A percentile compares a stretch with the other conserved stretches of the same genome.
Evolutionary conservation across 1,139 yeast species (phyloP).

Genomic region (Lodderomyces parapsilosis): DNA sequence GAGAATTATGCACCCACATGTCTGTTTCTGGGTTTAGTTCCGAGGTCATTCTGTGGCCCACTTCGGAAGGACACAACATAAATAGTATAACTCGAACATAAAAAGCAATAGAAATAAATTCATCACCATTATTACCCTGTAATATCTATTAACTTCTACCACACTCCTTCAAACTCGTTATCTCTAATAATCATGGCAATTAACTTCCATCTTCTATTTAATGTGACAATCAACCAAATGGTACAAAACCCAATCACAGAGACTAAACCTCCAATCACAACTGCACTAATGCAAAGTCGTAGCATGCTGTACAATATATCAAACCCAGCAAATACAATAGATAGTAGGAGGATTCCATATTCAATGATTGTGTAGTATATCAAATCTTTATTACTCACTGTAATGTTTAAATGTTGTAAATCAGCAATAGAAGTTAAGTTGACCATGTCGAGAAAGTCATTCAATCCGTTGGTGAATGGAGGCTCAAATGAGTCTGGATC

Average conservation of each 20-base stretch:
- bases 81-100: too few species aligned
- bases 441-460: constrained; percentile 13
- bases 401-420: background rate
- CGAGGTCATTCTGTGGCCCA: too few species aligned
- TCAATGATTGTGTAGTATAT: constrained; percentile 9
- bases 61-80: too few species aligned
- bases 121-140: too few species aligned
- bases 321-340: constrained; percentile 18
- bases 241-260: constrained; percentile 12
- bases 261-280: constrained; percentile 17
- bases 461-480: constrained; percentile 25
- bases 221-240: constrained; percentile 16
- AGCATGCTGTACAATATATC: constrained; percentile 22
- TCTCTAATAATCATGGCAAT: constrained; percentile 12
- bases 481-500: constrained; percentile 29
- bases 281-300: constrained; percentile 18
- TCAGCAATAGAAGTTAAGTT: background rate
- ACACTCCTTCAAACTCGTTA: constrained; percentile 13
- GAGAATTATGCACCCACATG: too few species aligned
- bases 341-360: constrained; percentile 6
- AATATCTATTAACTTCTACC: constrained; percentile 8
- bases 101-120: too few species aligned
- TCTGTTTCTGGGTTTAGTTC: background rate
- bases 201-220: constrained; percentile 16
- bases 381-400: background rate